Evolutionary conservation across 2,329 filamentous ascomycete species (phyloP).

Genomic region (Clarireedia monteithiana): DNA sequence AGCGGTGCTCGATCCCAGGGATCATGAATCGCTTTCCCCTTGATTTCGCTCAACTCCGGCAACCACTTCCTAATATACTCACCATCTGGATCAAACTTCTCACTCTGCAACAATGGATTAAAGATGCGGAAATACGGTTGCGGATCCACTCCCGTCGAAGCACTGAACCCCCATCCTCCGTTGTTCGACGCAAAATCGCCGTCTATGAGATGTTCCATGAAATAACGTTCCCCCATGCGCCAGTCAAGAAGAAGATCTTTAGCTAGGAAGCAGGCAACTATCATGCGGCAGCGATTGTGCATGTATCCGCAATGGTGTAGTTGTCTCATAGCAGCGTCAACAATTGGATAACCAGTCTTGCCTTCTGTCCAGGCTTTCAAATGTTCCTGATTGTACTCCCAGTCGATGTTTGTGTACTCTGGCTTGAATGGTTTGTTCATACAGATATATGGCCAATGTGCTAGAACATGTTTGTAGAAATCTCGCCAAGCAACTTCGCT

Average conservation of each 20-base stretch:
- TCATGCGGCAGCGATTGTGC: constrained; percentile 83
- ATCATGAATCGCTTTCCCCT: constrained; percentile 69
- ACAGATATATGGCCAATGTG: constrained; percentile 76
- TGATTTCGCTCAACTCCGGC: constrained; percentile 58
- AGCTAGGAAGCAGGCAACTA: constrained; percentile 69
- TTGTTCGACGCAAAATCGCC: constrained; percentile 31
- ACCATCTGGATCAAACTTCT: constrained; percentile 75
- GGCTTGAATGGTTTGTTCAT: constrained; percentile 78
- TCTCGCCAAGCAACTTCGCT: constrained; percentile 80
- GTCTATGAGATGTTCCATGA: constrained; percentile 60
- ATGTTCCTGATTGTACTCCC: constrained; percentile 65
- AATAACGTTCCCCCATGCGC: constrained; percentile 73
- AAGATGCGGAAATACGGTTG: constrained; percentile 90
- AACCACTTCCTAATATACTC: constrained; percentile 80
- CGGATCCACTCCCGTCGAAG: constrained; percentile 68
- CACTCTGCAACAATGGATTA: constrained; percentile 76
- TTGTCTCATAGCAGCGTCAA: constrained; percentile 83
- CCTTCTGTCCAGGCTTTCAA: constrained; percentile 71
- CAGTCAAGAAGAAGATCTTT: constrained; percentile 80
- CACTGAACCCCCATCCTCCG: constrained; percentile 38
- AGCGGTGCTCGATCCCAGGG: constrained; percentile 62
- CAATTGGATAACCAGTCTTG: constrained; percentile 71
- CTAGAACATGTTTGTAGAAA: constrained; percentile 81
- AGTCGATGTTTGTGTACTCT: constrained; percentile 73
- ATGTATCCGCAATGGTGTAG: constrained; percentile 62